Base-by-base conservation (phyloP, 2,329 filamentous ascomycete genomes). In the Penicillium sp. region DNA sequence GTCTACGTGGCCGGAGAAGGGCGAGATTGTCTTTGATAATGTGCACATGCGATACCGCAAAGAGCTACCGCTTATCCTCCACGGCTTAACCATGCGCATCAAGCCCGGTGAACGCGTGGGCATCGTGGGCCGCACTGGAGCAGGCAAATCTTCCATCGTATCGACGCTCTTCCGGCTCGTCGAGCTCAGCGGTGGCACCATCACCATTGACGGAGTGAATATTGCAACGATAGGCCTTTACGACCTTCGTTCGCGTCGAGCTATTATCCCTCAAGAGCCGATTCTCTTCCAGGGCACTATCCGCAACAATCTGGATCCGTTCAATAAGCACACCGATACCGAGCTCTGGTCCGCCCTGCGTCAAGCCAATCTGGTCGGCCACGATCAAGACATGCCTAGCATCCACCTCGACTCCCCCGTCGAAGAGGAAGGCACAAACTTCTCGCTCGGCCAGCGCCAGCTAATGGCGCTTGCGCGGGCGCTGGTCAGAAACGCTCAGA, bases 191-290 rank as follows among this genome's bases (percentile, higher is more conserved):
- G 81, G 83, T 12, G 89, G 89, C 6, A 81, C 72, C 14, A 85
- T 92, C 60, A 68, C 78, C 57, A 88, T 93, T 60, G 89, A 92
- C 64, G 88, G 88, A 0, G 63, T 90, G 11, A 88, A 92, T 65
- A 89, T 91, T 52, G 86, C 87, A 23, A 86, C 83, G 64, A 83
- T 92, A 64, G 82, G 82, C 52, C 79, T 92, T 0, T 80, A 87
- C 57, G 84, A 88, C 56, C 76, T 94, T 16, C 82, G 90, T 23
- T 86, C 83, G 18, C 81, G 88, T 0, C 73, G 93, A 1, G 87
- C 88, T 42, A 92, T 93, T 63, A 92, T 94, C 55, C 89, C 90
- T 1, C 88, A 91, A 73, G 89, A 93, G 63, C 89, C 90, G 0
- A 87, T 92, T 1, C 79, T 94, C 5, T 93, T 94, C 73, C 89